Percentiles rank a stretch among this genome's conserved stretches.
Conservation (phyloP, 1,284 basidiomycete genomes). For the Ceratobasidium sp. region DNA sequence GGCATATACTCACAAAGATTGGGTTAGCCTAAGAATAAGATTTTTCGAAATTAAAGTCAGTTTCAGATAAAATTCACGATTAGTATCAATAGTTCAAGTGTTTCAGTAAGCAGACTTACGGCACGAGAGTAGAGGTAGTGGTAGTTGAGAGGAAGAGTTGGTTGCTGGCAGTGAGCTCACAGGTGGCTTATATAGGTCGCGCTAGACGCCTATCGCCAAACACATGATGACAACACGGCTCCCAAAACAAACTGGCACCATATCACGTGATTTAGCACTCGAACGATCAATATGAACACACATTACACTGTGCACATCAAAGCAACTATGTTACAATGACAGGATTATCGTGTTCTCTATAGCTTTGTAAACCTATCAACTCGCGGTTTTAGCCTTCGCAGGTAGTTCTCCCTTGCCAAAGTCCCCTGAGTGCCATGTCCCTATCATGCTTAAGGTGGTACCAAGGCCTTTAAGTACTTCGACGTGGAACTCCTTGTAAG, state of each 20-base stretch:
- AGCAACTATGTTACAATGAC: background rate
- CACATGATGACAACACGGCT: slow-evolving; percentile 15
- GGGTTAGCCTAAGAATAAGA: slow-evolving; percentile 7
- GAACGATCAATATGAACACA: background rate
- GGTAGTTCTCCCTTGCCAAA: slow-evolving; percentile 21
- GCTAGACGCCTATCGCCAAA: slow-evolving; percentile 29
- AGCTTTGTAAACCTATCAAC: background rate
- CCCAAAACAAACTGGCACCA: slow-evolving; percentile 31
- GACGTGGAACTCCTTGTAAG: slow-evolving; percentile 84
- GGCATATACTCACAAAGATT: slow-evolving; percentile 33
- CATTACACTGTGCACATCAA: background rate
- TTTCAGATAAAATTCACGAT: background rate
- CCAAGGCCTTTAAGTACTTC: slow-evolving; percentile 80
- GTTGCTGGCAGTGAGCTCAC: background rate
- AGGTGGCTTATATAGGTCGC: slow-evolving; percentile 34
- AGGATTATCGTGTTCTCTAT: background rate
- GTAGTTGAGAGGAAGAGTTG: slow-evolving; percentile 28
- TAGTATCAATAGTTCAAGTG: background rate
- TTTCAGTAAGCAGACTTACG: background rate
- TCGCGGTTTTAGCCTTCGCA: background rate
- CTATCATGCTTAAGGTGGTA: slow-evolving; percentile 75
- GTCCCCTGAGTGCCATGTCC: slow-evolving; percentile 51
- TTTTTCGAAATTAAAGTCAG: background rate
- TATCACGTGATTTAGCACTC: slow-evolving; percentile 21
- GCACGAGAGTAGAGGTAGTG: slow-evolving; percentile 2